Percentiles rank a stretch among this genome's conserved stretches.
Conservation (phyloP, 805 yeast species). For the Ogataea philodendri region DNA sequence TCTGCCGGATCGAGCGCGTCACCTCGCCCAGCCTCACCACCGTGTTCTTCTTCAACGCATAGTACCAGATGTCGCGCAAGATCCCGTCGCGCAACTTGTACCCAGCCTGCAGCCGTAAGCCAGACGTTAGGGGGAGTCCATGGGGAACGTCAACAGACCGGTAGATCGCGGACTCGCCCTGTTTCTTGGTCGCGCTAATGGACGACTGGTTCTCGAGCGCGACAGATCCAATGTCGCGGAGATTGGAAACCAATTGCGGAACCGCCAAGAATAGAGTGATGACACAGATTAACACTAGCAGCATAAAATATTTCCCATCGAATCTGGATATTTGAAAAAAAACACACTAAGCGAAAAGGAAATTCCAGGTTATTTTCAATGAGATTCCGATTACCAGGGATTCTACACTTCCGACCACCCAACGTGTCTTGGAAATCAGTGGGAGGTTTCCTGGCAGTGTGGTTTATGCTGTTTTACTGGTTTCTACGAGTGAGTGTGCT, state of each 20-base stretch:
- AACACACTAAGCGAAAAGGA: neutral
- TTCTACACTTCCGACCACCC: conserved; percentile 4
- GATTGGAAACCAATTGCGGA: conserved; percentile 30
- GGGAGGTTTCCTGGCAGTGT: conserved; percentile 7
- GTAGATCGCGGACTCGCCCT: conserved; percentile 71
- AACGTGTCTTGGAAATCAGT: conserved; percentile 3
- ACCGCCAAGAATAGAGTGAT: conserved; percentile 9
- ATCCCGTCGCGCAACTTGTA: conserved; percentile 74
- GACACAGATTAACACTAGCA: conserved; percentile 11
- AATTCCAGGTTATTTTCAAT: conserved; percentile 1
- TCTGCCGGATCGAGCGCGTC: conserved; percentile 28
- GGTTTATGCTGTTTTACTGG: conserved; percentile 18
- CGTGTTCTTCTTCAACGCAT: conserved; percentile 33
- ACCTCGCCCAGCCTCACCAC: conserved; percentile 30
- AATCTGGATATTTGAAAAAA: too few relatives aligned
- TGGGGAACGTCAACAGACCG: conserved; percentile 73
- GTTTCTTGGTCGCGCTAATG: conserved; percentile 59
- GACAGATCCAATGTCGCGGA: conserved; percentile 56
- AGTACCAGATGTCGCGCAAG: conserved; percentile 69
- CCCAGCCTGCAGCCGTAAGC: conserved; percentile 61
- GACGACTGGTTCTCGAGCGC: conserved; percentile 65
- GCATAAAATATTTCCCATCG: conserved; percentile 2
- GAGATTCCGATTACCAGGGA: conserved; percentile 9
- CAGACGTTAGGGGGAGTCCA: conserved; percentile 66
- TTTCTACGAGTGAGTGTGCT: conserved; percentile 12